These are phyloP conservation scores for Fusarium xylarioides DNA, from an alignment of 2,329 filamentous ascomycete species.

Conservation along the genomic window DNA sequence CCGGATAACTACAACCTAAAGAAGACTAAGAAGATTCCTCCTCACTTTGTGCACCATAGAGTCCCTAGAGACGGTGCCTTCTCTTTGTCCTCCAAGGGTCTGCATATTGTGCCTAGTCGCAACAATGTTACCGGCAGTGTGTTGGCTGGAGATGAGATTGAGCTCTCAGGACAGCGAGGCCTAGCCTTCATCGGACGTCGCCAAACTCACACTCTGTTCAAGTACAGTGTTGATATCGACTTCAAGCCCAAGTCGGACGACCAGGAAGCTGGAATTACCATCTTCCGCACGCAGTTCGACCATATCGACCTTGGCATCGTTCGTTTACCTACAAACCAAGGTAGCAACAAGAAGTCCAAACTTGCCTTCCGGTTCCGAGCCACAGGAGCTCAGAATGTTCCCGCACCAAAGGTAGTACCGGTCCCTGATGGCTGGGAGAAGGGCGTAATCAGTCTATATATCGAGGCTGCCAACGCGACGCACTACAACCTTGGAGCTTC, in stretches of 20 bases:
- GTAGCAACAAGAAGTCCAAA: background rate
- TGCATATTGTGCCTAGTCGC: constrained; percentile 9
- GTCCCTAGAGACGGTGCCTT: constrained; percentile 3
- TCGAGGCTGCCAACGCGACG: constrained; percentile 11
- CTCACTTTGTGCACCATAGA: constrained; percentile 16
- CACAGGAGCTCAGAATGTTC: background rate
- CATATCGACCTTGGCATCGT: constrained; percentile 24
- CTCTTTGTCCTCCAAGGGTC: background rate
- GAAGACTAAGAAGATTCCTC: background rate
- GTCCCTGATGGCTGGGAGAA: constrained; percentile 18
- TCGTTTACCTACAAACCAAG: background rate
- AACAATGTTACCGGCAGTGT: constrained; percentile 8
- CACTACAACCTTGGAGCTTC: constrained; percentile 19
- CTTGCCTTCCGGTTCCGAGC: constrained; percentile 16
- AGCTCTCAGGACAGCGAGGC: constrained; percentile 7
- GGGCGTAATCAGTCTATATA: background rate
- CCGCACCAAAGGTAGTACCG: background rate
- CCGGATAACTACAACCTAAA: constrained; percentile 7
- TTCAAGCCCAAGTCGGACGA: background rate
- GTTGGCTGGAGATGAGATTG: background rate
- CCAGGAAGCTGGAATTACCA: constrained; percentile 15
- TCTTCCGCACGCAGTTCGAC: constrained; percentile 28
- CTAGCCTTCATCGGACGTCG: constrained; percentile 25
- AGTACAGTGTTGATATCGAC: constrained; percentile 13
- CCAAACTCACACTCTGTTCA: constrained; percentile 20